Conservation (phyloP, 352 stramenopile genomes). For the Pythium guiyangense region DNA sequence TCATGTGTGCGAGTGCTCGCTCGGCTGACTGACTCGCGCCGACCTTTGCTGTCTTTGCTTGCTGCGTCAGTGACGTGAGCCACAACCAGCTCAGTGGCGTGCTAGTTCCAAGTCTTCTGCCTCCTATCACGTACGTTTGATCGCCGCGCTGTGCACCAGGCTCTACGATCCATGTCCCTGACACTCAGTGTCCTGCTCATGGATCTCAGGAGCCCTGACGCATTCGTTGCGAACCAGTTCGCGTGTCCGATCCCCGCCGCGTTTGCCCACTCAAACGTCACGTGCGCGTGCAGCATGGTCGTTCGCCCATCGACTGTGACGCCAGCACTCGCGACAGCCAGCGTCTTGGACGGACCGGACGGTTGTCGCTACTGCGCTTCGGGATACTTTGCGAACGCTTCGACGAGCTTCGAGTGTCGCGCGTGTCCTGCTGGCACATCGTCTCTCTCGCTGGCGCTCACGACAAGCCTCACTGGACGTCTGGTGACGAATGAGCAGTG, state of each 20-base stretch:
- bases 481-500: slow-evolving; percentile 17
- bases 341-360: slow-evolving; percentile 1
- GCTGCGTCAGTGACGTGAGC: slow-evolving; percentile 25
- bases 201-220: neutral
- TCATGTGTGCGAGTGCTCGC: no score
- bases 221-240: slow-evolving; percentile 22
- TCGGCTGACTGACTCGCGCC: no score
- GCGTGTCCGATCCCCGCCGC: slow-evolving; percentile 12
- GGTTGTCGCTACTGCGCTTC: slow-evolving; percentile 29
- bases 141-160: neutral
- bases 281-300: slow-evolving; percentile 7
- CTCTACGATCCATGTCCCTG: slow-evolving; percentile 8
- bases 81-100: slow-evolving; percentile 25
- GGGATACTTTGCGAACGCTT: slow-evolving; percentile 43
- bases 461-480: neutral
- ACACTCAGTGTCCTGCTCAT: neutral
- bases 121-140: slow-evolving; percentile 23
- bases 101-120: slow-evolving; percentile 17
- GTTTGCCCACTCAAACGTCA: slow-evolving; percentile 10
- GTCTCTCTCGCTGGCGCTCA: neutral
- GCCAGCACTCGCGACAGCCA: neutral
- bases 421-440: slow-evolving; percentile 29
- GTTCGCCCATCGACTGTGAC: no score
- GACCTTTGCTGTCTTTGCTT: neutral
- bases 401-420: slow-evolving; percentile 33